Evolutionary conservation across 371 early-diverging fungal genomes (phyloP).

Genomic region (Actinomortierella wolfii): DNA sequence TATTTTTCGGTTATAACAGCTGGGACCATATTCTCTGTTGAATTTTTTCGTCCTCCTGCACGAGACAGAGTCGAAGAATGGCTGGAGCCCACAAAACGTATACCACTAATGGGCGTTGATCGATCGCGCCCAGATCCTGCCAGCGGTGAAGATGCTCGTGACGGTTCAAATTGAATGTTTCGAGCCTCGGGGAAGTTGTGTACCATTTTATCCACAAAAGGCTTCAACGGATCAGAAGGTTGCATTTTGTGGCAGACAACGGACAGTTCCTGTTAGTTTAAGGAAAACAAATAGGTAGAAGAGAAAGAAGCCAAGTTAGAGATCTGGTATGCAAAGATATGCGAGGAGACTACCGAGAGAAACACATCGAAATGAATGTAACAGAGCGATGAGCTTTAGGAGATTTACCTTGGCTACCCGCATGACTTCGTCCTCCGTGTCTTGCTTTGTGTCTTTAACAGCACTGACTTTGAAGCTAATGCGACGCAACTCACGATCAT

Average conservation of each 20-base stretch:
- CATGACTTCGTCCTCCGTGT: slow-evolving; percentile 74
- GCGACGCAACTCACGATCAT: slow-evolving; percentile 61
- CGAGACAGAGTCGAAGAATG: slow-evolving; percentile 18
- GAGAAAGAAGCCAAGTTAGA: slow-evolving; percentile 1
- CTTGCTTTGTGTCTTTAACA: slow-evolving; percentile 77
- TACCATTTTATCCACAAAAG: slow-evolving; percentile 60
- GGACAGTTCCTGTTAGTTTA: slow-evolving; percentile 40
- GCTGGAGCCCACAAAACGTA: too few relatives aligned
- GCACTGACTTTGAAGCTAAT: slow-evolving; percentile 71
- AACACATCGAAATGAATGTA: not conserved
- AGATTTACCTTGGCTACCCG: slow-evolving; percentile 64
- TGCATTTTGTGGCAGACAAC: slow-evolving; percentile 51
- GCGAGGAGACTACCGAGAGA: not conserved
- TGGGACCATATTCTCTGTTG: slow-evolving; percentile 48
- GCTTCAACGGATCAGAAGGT: slow-evolving; percentile 53
- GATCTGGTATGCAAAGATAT: too few relatives aligned
- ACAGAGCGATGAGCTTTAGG: too few relatives aligned
- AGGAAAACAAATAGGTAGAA: slow-evolving; percentile 3
- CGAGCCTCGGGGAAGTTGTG: slow-evolving; percentile 54
- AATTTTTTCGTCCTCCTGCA: slow-evolving; percentile 37
- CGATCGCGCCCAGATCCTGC: slow-evolving; percentile 2
- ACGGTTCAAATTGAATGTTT: slow-evolving; percentile 36
- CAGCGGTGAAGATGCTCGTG: slow-evolving; percentile 25
- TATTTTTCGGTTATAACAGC: slow-evolving; percentile 60
- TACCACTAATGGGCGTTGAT: too few relatives aligned